A percentile compares a stretch with the other conserved stretches of the same genome.
phyloP scores from a whole-genome alignment of 2,329 filamentous ascomycete species.

The Arthrobotrys conoides region DNA sequence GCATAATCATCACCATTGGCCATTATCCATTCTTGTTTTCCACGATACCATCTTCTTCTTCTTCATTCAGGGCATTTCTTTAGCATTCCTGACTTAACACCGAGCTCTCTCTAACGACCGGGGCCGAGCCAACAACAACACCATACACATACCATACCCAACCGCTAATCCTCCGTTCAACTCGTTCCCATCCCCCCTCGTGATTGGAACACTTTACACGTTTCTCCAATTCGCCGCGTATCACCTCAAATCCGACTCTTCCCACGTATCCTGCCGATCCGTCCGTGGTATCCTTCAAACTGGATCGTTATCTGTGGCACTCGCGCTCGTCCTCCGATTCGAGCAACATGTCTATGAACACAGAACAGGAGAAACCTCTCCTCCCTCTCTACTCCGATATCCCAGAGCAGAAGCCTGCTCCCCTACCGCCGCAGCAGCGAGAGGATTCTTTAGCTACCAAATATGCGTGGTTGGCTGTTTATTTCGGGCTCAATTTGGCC shows the following conservation, averaged over 20 bases:
- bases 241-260: constrained; percentile 13
- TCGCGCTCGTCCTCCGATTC: constrained; percentile 60
- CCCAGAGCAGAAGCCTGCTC: constrained; percentile 51
- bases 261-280: not conserved
- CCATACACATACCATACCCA: constrained; percentile 1
- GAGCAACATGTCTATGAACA: constrained; percentile 56
- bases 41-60: constrained; percentile 10
- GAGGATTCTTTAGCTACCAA: constrained; percentile 65
- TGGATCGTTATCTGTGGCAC: constrained; percentile 56
- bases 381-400: constrained; percentile 59
- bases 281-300: constrained; percentile 45
- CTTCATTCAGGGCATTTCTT: not conserved
- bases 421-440: constrained; percentile 32
- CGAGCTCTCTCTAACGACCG: constrained; percentile 13
- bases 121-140: constrained; percentile 28
- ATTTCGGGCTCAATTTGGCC: constrained; percentile 71
- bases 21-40: not conserved
- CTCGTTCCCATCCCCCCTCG: constrained; percentile 12
- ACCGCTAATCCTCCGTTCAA: not conserved
- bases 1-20: not conserved
- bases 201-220: constrained; percentile 27
- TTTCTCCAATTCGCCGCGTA: constrained; percentile 16
- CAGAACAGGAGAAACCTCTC: constrained; percentile 58
- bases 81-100: not conserved
- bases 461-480: constrained; percentile 71